Evolutionary conservation across 2,329 filamentous ascomycete species (phyloP).

Genomic region (Xylariaceae sp.): DNA sequence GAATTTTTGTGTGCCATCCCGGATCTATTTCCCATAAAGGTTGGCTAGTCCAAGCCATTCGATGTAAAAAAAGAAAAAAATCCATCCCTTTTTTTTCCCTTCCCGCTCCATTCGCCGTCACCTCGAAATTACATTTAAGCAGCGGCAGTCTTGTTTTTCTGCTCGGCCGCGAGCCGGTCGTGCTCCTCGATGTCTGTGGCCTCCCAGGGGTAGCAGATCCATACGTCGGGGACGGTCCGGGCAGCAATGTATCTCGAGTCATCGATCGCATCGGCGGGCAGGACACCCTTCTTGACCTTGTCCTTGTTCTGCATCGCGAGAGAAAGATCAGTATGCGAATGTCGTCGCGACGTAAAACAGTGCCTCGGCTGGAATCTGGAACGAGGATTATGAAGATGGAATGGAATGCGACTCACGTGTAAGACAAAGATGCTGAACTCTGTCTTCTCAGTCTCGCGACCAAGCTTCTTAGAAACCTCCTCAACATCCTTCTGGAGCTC

Average conservation of each 20-base stretch:
- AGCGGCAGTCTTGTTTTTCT: conserved; percentile 32
- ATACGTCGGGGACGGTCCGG: conserved; percentile 83
- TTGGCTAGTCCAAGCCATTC: background rate
- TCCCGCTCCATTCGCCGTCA: background rate
- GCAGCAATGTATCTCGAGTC: conserved; percentile 76
- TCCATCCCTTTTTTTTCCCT: background rate
- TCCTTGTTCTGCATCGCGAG: conserved; percentile 72
- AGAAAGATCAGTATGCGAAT: conserved; percentile 1
- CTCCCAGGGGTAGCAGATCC: conserved; percentile 99
- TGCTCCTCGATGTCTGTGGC: conserved; percentile 91
- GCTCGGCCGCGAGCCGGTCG: conserved; percentile 60
- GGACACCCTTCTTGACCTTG: conserved; percentile 84
- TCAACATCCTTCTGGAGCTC: conserved; percentile 88
- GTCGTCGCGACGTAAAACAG: background rate
- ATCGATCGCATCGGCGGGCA: conserved; percentile 72
- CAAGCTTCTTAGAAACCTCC: conserved; percentile 66
- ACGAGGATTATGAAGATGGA: background rate
- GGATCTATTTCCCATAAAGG: background rate
- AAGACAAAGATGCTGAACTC: conserved; percentile 93
- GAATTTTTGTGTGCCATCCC: conserved; percentile 5
- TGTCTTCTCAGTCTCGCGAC: conserved; percentile 65
- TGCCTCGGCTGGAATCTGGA: background rate
- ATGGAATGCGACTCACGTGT: conserved; percentile 57
- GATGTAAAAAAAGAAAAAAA: too few relatives aligned
- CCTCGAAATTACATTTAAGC: conserved; percentile 6